Conservation (phyloP, 768 basidiomycete species). For the Mycena crocata region DNA sequence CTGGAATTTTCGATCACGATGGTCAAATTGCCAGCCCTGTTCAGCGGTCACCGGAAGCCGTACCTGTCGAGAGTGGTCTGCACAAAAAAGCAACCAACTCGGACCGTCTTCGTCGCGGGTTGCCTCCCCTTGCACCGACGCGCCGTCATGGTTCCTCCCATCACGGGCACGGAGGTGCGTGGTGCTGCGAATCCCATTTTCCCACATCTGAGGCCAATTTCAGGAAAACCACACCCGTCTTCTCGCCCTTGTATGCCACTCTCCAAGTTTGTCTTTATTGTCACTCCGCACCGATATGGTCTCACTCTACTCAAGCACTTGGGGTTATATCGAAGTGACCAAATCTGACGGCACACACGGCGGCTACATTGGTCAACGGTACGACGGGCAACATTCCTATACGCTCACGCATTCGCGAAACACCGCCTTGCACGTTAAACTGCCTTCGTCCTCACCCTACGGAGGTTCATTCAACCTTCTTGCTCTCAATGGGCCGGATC, state of each 20-base stretch:
- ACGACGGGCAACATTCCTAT: slow-evolving; percentile 13
- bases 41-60: not conserved
- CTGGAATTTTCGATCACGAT: not conserved
- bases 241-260: slow-evolving; percentile 2
- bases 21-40: not conserved
- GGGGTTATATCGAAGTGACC: slow-evolving; percentile 3
- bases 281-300: not conserved
- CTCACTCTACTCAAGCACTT: not conserved
- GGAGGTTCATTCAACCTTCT: slow-evolving; percentile 1
- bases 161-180: not conserved
- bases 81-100: slow-evolving; percentile 9
- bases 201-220: not conserved
- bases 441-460: slow-evolving; percentile 15
- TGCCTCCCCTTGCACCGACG: slow-evolving; percentile 15
- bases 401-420: not conserved
- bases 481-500: slow-evolving; percentile 6
- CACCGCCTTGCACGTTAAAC: slow-evolving; percentile 1
- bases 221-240: not conserved
- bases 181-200: not conserved
- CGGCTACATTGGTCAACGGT: slow-evolving; percentile 9
- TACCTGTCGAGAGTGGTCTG: not conserved
- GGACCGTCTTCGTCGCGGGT: slow-evolving; percentile 16
- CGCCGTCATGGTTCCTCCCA: no score
- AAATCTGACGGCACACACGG: not conserved
- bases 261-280: not conserved